A percentile compares a stretch with the other conserved stretches of the same genome.
phyloP scores from a whole-genome alignment of 2,329 filamentous ascomycete species.

The Cyphellophora europaea region DNA sequence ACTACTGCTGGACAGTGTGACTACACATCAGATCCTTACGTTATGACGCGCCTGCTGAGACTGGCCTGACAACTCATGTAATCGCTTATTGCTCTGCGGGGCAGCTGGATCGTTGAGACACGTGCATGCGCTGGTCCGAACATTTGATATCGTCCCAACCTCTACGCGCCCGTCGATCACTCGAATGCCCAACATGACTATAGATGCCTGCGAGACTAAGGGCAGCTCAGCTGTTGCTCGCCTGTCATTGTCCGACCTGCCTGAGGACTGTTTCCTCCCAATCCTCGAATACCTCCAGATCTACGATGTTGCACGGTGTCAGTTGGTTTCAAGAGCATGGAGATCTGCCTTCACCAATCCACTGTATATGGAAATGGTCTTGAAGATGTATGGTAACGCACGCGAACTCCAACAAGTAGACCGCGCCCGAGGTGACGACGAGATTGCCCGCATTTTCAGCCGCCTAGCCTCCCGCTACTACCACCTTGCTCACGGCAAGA shows the following conservation, averaged over 20 bases:
- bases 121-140: too few species aligned
- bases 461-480: conserved; percentile 46
- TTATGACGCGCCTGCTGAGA: too few species aligned
- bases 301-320: conserved; percentile 41
- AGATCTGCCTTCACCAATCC: conserved; percentile 40
- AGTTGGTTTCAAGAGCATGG: conserved; percentile 43
- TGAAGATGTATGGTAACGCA: conserved; percentile 44
- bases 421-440: neutral
- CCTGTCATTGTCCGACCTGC: conserved; percentile 31
- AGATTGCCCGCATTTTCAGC: conserved; percentile 31
- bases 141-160: too few species aligned
- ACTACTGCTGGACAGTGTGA: too few species aligned
- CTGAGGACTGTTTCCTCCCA: conserved; percentile 51
- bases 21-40: too few species aligned
- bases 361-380: conserved; percentile 36
- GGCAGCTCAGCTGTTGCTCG: too few species aligned
- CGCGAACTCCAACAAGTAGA: conserved; percentile 39
- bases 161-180: too few species aligned
- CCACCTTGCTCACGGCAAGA: conserved; percentile 39
- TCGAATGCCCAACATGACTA: too few species aligned
- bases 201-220: too few species aligned
- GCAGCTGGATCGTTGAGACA: too few species aligned
- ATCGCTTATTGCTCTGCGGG: too few species aligned
- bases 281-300: conserved; percentile 42
- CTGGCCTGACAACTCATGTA: too few species aligned